phyloP scores from a whole-genome alignment of 2,329 filamentous ascomycete genomes.

The Ophiobolus disseminans region DNA sequence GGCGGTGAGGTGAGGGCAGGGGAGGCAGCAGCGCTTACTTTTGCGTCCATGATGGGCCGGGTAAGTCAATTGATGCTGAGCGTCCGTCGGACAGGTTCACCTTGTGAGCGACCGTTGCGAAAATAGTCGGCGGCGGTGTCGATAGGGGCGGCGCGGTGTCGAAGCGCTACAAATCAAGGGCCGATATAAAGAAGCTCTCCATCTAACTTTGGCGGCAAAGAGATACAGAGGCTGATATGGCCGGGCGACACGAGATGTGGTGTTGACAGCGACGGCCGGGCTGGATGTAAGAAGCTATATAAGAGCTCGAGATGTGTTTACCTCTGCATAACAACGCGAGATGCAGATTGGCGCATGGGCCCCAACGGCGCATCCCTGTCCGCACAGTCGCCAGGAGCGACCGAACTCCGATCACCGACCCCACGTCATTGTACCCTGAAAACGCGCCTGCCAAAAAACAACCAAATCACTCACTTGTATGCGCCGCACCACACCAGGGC shows the following conservation, averaged over 20 bases:
- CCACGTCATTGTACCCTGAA: not conserved
- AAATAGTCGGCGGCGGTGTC: constrained; percentile 25
- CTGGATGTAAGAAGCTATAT: constrained; percentile 35
- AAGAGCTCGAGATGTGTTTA: constrained; percentile 22
- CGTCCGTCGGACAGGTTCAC: constrained; percentile 18
- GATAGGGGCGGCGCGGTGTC: constrained; percentile 36
- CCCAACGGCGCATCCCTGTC: too few relatives aligned
- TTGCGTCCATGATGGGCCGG: constrained; percentile 52
- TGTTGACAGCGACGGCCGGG: constrained; percentile 34
- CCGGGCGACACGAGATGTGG: constrained; percentile 35
- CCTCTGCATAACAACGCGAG: constrained; percentile 8
- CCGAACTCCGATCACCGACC: not conserved
- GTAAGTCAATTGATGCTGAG: constrained; percentile 27
- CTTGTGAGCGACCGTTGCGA: constrained; percentile 29
- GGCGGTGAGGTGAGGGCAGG: constrained; percentile 7
- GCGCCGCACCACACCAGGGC: constrained; percentile 19
- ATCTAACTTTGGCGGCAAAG: constrained; percentile 50
- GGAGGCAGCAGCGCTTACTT: constrained; percentile 42
- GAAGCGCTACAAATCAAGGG: constrained; percentile 45
- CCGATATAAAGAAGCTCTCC: constrained; percentile 49
- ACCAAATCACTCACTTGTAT: constrained; percentile 20
- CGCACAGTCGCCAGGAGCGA: constrained; percentile 4
- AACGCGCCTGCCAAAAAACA: constrained; percentile 23
- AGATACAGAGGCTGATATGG: constrained; percentile 45
- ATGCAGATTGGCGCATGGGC: too few relatives aligned